These are phyloP conservation scores for Microbotryum intermedium DNA, from an alignment of 1,284 basidiomycete species.

Conservation along the genomic window DNA sequence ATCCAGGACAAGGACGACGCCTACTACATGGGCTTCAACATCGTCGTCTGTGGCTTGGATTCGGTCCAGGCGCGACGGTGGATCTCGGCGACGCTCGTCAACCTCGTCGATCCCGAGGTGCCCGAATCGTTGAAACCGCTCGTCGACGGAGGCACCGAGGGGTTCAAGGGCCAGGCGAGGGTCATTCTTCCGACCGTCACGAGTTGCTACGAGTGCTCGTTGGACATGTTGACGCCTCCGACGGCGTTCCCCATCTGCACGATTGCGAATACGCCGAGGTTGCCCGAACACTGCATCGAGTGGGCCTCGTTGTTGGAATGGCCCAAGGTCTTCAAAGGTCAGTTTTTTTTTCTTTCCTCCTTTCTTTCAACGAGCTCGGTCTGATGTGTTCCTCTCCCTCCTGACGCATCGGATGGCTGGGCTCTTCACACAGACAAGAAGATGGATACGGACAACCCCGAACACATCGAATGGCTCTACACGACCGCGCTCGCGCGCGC, in stretches of 20 bases:
- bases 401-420: background rate
- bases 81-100: slow-evolving; percentile 97
- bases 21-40: slow-evolving; percentile 96
- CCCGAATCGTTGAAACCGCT: slow-evolving; percentile 94
- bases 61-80: slow-evolving; percentile 92
- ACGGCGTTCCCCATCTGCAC: slow-evolving; percentile 98
- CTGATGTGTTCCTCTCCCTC: too few relatives aligned
- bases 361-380: background rate
- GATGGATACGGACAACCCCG: slow-evolving; percentile 90
- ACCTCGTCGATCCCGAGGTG: slow-evolving; percentile 81
- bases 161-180: slow-evolving; percentile 96
- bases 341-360: slow-evolving; percentile 23
- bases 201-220: slow-evolving; percentile 95
- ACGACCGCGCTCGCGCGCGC: slow-evolving; percentile 70
- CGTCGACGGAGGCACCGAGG: slow-evolving; percentile 98
- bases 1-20: slow-evolving; percentile 95
- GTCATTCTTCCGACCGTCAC: slow-evolving; percentile 93
- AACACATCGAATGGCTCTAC: slow-evolving; percentile 93
- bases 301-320: slow-evolving; percentile 99
- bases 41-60: slow-evolving; percentile 96
- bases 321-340: slow-evolving; percentile 83
- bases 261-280: slow-evolving; percentile 94
- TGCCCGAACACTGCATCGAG: slow-evolving; percentile 98
- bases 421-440: slow-evolving; percentile 64
- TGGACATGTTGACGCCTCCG: slow-evolving; percentile 96